phyloP scores from a whole-genome alignment of 805 yeast species.

The Sugiyamaella qingdaonensis region DNA sequence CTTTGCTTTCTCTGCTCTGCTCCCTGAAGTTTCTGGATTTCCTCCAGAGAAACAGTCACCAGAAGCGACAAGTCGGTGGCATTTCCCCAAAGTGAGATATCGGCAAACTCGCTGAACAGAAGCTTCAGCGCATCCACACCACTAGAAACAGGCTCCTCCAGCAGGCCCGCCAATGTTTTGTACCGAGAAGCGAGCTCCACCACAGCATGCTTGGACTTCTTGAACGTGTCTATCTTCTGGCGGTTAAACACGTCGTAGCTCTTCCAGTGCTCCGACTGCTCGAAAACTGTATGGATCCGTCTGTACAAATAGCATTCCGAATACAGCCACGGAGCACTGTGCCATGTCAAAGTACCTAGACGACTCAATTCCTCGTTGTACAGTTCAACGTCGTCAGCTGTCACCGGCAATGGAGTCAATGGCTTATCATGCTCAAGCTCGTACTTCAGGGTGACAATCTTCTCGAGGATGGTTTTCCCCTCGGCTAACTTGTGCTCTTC shows the following conservation, averaged over 20 bases:
- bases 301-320: conserved; percentile 85
- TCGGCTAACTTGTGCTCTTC: conserved; percentile 35
- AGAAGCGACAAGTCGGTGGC: conserved; percentile 91
- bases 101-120: conserved; percentile 77
- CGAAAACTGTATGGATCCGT: conserved; percentile 30
- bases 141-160: conserved; percentile 15
- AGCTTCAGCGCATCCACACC: conserved; percentile 38
- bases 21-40: conserved; percentile 87
- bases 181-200: conserved; percentile 71
- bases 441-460: conserved; percentile 42
- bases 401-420: conserved; percentile 40
- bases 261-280: conserved; percentile 39
- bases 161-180: conserved; percentile 37
- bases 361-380: conserved; percentile 55
- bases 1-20: conserved; percentile 79
- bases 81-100: conserved; percentile 95
- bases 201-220: conserved; percentile 71
- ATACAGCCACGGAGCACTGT: conserved; percentile 84
- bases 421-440: conserved; percentile 35
- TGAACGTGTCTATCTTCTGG: conserved; percentile 70
- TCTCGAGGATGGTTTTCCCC: conserved; percentile 42
- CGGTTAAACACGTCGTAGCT: conserved; percentile 69
- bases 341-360: conserved; percentile 52
- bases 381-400: conserved; percentile 40
- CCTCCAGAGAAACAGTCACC: conserved; percentile 68